Percentiles rank a stretch among this genome's conserved stretches.
These are phyloP conservation scores for Macadamia integrifolia DNA, from an alignment of 164 flowering plant species.

Conservation along the genomic window DNA sequence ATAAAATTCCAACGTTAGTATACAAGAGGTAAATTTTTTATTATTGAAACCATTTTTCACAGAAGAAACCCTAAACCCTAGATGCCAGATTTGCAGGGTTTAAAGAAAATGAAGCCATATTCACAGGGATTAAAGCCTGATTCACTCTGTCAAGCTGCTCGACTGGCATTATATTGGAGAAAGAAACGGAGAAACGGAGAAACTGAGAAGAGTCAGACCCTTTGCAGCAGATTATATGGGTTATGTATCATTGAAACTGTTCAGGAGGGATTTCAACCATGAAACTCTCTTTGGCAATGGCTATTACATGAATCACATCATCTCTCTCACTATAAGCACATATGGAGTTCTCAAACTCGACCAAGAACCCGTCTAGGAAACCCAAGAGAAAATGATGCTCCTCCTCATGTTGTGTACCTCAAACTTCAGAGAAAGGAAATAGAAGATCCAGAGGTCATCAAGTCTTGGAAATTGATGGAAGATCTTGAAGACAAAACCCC, in stretches of 20 bases:
- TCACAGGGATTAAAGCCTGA: too few relatives aligned
- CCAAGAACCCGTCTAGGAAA: conserved; percentile 16
- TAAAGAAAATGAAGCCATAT: too few relatives aligned
- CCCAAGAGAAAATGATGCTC: conserved; percentile 18
- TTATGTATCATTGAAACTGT: conserved; percentile 70
- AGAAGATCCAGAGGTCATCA: conserved; percentile 67
- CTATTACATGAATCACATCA: conserved; percentile 48
- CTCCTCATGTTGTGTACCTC: conserved; percentile 10
- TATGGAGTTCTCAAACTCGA: conserved; percentile 79
- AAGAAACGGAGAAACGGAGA: too few relatives aligned
- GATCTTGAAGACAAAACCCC: conserved; percentile 63
- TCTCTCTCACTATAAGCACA: conserved; percentile 86
- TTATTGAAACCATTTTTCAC: too few relatives aligned
- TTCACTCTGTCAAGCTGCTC: too few relatives aligned
- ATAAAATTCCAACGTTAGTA: too few relatives aligned
- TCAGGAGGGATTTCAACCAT: conserved; percentile 33
- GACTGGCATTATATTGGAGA: too few relatives aligned
- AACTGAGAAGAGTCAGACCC: too few relatives aligned
- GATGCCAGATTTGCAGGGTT: too few relatives aligned
- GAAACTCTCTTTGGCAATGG: conserved; percentile 30
- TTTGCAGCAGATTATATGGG: conserved; percentile 45
- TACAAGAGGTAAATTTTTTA: too few relatives aligned
- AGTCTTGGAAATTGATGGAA: conserved; percentile 84
- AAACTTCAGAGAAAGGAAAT: background rate
- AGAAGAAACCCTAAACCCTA: too few relatives aligned